Percentiles rank a stretch among this genome's conserved stretches.
Evolutionary conservation across 83 land plant genomes (phyloP).

Genomic region (Diphasiastrum complanatum): DNA sequence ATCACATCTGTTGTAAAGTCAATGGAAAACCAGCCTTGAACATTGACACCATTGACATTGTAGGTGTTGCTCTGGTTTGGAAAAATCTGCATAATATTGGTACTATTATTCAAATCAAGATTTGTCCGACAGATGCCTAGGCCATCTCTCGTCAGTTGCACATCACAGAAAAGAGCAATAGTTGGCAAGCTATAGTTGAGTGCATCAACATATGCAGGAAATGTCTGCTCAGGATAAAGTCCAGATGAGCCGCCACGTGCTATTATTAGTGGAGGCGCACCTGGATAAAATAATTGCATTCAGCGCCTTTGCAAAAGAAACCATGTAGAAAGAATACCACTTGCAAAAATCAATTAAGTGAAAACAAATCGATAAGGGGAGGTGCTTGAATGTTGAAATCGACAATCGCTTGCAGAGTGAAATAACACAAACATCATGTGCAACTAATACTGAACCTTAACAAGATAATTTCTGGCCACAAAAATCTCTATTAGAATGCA

Average conservation of each 20-base stretch:
- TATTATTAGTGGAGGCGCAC: slow-evolving; percentile 41
- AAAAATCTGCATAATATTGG: slow-evolving; percentile 31
- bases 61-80: slow-evolving; percentile 34
- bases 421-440: too few species aligned
- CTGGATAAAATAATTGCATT: too few species aligned
- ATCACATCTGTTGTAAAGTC: slow-evolving; percentile 39
- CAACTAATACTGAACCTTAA: too few species aligned
- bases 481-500: too few species aligned
- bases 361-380: too few species aligned
- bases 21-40: slow-evolving; percentile 51
- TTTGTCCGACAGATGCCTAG: slow-evolving; percentile 39
- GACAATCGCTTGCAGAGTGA: too few species aligned
- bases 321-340: too few species aligned
- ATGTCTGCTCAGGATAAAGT: slow-evolving; percentile 49
- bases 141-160: slow-evolving; percentile 52
- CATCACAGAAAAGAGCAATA: slow-evolving; percentile 37
- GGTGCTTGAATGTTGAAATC: too few species aligned
- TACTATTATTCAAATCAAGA: slow-evolving; percentile 45
- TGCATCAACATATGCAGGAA: slow-evolving; percentile 32
- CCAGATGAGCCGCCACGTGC: slow-evolving; percentile 68
- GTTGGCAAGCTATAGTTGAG: neutral
- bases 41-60: slow-evolving; percentile 37
- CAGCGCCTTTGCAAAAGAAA: too few species aligned
- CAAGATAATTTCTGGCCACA: too few species aligned
- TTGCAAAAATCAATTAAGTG: too few species aligned